Conservation (phyloP, 1,139 yeast genomes). For the Lodderomyces oxycetoniae region DNA sequence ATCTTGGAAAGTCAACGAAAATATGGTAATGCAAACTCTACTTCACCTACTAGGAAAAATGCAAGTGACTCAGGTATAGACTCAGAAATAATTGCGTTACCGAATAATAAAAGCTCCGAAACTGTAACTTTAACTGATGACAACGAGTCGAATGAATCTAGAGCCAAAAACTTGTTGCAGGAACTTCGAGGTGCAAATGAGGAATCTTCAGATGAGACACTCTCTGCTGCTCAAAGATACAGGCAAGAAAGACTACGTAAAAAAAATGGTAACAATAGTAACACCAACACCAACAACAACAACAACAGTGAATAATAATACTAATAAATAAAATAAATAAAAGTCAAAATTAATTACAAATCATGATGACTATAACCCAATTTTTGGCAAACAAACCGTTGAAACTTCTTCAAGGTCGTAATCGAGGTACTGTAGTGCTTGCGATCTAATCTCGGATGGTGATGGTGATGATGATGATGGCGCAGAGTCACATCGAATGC, state of each 20-base stretch:
- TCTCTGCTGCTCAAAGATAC: slow-evolving; percentile 34
- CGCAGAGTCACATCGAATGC: neutral
- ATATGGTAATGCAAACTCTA: slow-evolving; percentile 5
- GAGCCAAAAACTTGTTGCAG: slow-evolving; percentile 57
- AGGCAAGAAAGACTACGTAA: slow-evolving; percentile 30
- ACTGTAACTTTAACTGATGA: slow-evolving; percentile 4
- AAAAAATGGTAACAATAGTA: slow-evolving; percentile 5
- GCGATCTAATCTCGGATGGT: neutral
- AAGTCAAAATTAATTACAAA: too few species aligned
- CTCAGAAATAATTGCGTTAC: neutral
- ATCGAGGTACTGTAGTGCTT: slow-evolving; percentile 21
- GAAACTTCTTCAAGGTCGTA: slow-evolving; percentile 31
- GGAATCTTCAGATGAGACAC: slow-evolving; percentile 7
- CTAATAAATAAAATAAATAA: too few species aligned
- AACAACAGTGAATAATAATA: too few species aligned
- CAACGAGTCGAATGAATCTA: slow-evolving; percentile 18
- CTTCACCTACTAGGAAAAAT: slow-evolving; percentile 11
- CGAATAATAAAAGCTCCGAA: slow-evolving; percentile 10
- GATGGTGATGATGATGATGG: too few species aligned
- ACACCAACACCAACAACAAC: neutral
- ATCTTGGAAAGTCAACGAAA: slow-evolving; percentile 38
- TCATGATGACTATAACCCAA: slow-evolving; percentile 19
- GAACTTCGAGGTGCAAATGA: slow-evolving; percentile 47
- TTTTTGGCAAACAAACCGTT: slow-evolving; percentile 10
- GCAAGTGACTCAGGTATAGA: neutral